Percentiles rank a stretch among this genome's conserved stretches.
Conservation (phyloP, 2,329 filamentous ascomycete genomes). For the Fusarium siculi region DNA sequence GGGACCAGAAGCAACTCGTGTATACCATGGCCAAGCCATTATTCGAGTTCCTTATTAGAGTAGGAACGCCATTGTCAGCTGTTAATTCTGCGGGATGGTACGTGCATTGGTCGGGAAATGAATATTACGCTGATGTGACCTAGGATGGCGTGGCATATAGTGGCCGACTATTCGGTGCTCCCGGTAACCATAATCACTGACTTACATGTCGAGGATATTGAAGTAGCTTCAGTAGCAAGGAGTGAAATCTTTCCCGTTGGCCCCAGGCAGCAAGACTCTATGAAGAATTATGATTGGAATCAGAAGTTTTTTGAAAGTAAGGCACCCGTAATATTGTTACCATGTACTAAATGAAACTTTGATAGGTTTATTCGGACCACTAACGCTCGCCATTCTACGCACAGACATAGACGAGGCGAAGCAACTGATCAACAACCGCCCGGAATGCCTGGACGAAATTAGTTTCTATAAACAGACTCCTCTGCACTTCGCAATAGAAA, state of each 20-base stretch:
- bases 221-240: too few species aligned
- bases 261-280: background rate
- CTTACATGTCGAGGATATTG: background rate
- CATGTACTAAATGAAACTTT: too few species aligned
- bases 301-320: too few species aligned
- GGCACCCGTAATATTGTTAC: too few species aligned
- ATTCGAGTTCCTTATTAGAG: background rate
- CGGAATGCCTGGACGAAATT: background rate
- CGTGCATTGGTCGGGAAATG: fast-evolving
- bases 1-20: too few species aligned
- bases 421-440: background rate
- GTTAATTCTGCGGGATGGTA: fast-evolving
- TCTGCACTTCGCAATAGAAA: background rate
- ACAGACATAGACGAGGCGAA: background rate
- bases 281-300: background rate
- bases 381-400: background rate
- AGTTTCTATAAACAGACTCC: background rate
- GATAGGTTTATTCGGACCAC: background rate
- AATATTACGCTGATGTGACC: fast-evolving
- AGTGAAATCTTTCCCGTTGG: too few species aligned
- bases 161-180: fast-evolving
- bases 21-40: too few species aligned
- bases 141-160: background rate
- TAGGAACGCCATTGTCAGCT: background rate
- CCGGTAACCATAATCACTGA: fast-evolving